Evolutionary conservation across 768 basidiomycete genomes (phyloP).

Genomic region (Lentinula raphanica): DNA sequence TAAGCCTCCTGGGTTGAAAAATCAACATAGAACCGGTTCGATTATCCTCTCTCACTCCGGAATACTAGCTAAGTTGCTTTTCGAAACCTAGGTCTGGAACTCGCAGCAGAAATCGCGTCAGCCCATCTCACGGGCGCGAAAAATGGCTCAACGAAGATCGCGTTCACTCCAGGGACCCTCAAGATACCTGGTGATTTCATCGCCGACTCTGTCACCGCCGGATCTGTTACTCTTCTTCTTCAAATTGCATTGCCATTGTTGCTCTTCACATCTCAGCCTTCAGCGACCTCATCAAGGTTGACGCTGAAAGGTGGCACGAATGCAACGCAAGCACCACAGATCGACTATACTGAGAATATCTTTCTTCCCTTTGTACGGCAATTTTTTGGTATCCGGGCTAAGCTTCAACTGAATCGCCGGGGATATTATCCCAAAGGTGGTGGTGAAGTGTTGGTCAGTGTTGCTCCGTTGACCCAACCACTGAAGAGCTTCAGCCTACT

Average conservation of each 20-base stretch:
- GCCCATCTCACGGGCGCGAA: conserved; percentile 51
- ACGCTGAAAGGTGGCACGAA: conserved; percentile 69
- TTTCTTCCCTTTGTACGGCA: conserved; percentile 62
- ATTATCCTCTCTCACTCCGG: background rate
- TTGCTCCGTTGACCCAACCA: conserved; percentile 35
- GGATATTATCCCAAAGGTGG: conserved; percentile 77
- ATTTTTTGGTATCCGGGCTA: conserved; percentile 47
- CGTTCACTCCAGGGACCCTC: conserved; percentile 45
- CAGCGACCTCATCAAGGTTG: conserved; percentile 37
- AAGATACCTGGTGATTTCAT: conserved; percentile 33
- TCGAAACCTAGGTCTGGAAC: conserved; percentile 54
- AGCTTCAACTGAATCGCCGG: conserved; percentile 45
- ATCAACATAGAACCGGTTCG: conserved; percentile 66
- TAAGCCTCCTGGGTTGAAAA: conserved; percentile 59
- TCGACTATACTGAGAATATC: conserved; percentile 64
- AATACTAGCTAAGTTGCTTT: background rate
- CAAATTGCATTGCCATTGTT: conserved; percentile 70
- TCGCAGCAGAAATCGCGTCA: conserved; percentile 56
- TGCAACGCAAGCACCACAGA: conserved; percentile 64
- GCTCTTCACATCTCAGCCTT: conserved; percentile 38
- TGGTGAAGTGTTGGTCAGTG: conserved; percentile 47
- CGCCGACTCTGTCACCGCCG: conserved; percentile 56
- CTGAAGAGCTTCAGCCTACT: conserved; percentile 42
- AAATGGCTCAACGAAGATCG: conserved; percentile 47
- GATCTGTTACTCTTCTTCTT: conserved; percentile 64